These are phyloP conservation scores for Cyberlindnera xishuangbannaensis DNA, from an alignment of 805 yeast genomes.

Conservation along the genomic window DNA sequence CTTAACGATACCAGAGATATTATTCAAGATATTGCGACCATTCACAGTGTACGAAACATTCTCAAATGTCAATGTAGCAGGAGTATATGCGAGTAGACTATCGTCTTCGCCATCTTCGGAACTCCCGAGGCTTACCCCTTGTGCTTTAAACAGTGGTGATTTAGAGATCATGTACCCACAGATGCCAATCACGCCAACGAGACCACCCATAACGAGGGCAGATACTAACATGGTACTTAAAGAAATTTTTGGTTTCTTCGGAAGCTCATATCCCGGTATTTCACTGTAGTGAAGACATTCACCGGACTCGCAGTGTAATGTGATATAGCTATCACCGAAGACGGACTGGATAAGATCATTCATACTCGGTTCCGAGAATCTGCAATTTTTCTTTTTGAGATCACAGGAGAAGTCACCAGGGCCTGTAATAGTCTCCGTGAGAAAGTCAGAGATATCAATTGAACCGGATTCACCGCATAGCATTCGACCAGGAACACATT, in stretches of 20 bases:
- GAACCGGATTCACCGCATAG: slow-evolving; percentile 93
- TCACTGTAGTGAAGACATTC: slow-evolving; percentile 92
- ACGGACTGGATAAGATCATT: slow-evolving; percentile 83
- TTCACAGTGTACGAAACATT: slow-evolving; percentile 58
- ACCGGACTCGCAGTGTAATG: slow-evolving; percentile 74
- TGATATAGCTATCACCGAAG: slow-evolving; percentile 91
- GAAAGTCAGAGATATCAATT: slow-evolving; percentile 88
- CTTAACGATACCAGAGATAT: slow-evolving; percentile 67
- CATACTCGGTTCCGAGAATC: slow-evolving; percentile 93
- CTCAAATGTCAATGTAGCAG: slow-evolving; percentile 73
- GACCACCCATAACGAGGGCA: slow-evolving; percentile 33
- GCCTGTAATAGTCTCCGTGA: slow-evolving; percentile 83
- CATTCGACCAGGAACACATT: slow-evolving; percentile 89
- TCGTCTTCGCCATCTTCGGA: slow-evolving; percentile 31
- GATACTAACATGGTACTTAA: slow-evolving; percentile 43
- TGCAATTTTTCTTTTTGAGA: slow-evolving; percentile 52
- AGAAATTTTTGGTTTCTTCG: slow-evolving; percentile 41
- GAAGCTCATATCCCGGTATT: slow-evolving; percentile 82
- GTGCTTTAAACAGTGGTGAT: slow-evolving; percentile 52
- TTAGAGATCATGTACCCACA: slow-evolving; percentile 44
- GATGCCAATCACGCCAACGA: slow-evolving; percentile 34
- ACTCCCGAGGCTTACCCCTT: slow-evolving; percentile 22
- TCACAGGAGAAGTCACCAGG: slow-evolving; percentile 93
- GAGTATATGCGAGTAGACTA: slow-evolving; percentile 47
- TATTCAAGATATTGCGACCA: slow-evolving; percentile 48